Evolutionary conservation across 106 monocot species (phyloP).

Genomic region (Posidonia australis): DNA sequence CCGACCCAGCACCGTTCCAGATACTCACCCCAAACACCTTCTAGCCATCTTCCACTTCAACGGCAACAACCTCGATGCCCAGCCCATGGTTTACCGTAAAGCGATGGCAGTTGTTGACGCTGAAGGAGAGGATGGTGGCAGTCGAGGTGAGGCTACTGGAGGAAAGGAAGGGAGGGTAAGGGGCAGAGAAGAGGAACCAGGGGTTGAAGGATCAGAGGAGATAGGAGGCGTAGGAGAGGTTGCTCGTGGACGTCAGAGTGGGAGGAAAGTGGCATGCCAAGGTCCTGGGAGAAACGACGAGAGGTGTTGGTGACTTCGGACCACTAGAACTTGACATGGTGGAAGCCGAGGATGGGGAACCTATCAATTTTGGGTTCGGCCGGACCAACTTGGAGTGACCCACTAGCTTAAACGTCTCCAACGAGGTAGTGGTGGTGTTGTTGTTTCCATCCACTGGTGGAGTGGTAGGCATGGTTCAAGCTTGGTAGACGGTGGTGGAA

Average conservation of each 20-base stretch:
- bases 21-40: constrained; percentile 42
- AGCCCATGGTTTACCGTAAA: constrained; percentile 60
- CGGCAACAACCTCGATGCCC: constrained; percentile 70
- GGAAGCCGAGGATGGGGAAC: constrained; percentile 65
- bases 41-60: constrained; percentile 51
- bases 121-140: too few species aligned
- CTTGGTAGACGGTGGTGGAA: too few species aligned
- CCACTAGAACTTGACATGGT: constrained; percentile 93
- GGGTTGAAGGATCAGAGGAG: constrained; percentile 36
- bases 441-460: too few species aligned
- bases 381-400: constrained; percentile 65
- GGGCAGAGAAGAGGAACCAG: constrained; percentile 36
- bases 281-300: constrained; percentile 76
- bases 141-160: background rate
- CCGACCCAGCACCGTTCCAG: constrained; percentile 49
- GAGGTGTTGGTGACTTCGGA: constrained; percentile 56
- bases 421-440: too few species aligned
- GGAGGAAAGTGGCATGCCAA: constrained; percentile 59
- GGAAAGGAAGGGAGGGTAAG: too few species aligned
- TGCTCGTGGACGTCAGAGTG: constrained; percentile 68
- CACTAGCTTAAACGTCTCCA: constrained; percentile 41
- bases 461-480: too few species aligned
- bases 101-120: constrained; percentile 13
- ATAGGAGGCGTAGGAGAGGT: constrained; percentile 51
- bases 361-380: constrained; percentile 51